Evolutionary conservation across 768 basidiomycete genomes (phyloP), one percentile per base, ranked within the genome.

Genomic region (Tricholoma sp.): DNA sequence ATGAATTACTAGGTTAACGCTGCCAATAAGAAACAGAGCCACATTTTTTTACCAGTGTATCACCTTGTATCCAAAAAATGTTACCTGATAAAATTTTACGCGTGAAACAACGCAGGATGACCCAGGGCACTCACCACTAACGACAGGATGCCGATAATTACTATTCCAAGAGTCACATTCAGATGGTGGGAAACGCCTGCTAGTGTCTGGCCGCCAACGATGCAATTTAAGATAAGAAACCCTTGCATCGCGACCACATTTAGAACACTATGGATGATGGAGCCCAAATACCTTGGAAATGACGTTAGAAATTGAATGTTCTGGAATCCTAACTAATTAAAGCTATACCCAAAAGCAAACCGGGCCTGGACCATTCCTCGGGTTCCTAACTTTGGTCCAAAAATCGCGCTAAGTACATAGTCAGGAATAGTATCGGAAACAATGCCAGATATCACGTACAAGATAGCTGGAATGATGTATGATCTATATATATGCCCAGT

Each of bases 381-480:
- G 64, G 87, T 80, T n/a, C 91, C 91, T 0, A 88, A 73, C 66
- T 84, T 85, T 0, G 91, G 89, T 10, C 91, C 89, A 71, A 89
- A 90, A 3, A 85, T 83, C n/a, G 73, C 74, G 54, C 78, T 78
- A 50, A 15, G 5, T 17, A 51, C 42, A 45, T 8, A 31, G 2
- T 29, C 29, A 48, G 15, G 4, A 41, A 13, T 5, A 24, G 31
- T 3, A 24, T 15, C 15, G 15, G 29, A 7, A 31, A 4, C 31
- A 10, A 4, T 15, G 6, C 18, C 31, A 13, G 28, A 32, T 6
- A 28, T n/a, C 28, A 70, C 81, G 60, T 62, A 83, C 83, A 87
- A 76, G 62, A 82, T 84, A 8, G 83, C 82, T 4, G 86, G 85
- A 20, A 86, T 71, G 1, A 72, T 54, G 58, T 77, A 81, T n/a